These are phyloP conservation scores for Aegilops speltoides DNA, from an alignment of 176 grass and related monocot species.

Conservation along the genomic window DNA sequence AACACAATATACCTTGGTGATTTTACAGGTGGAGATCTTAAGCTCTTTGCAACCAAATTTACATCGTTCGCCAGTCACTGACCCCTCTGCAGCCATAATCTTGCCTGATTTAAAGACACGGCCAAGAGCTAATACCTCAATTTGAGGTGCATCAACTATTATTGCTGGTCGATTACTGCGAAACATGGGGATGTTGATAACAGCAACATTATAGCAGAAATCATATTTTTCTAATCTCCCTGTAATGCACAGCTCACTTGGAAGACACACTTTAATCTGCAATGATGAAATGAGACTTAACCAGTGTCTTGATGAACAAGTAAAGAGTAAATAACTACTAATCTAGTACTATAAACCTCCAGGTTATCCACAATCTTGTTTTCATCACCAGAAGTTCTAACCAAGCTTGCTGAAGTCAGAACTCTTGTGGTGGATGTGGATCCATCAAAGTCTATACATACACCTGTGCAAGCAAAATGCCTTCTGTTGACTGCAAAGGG, in stretches of 20 bases:
- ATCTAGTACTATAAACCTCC: not conserved
- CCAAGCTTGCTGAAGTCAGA: slow-evolving; percentile 21
- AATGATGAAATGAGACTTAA: not conserved
- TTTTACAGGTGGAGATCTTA: not conserved
- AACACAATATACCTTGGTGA: not conserved
- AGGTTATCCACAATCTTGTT: not conserved
- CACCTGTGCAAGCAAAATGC: slow-evolving; percentile 12
- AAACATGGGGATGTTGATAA: not conserved
- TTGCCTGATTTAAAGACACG: not conserved
- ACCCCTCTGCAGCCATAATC: not conserved
- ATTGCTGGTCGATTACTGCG: not conserved
- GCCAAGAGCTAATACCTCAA: not conserved
- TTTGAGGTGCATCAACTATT: not conserved
- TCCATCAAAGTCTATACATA: not conserved
- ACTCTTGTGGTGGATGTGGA: not conserved
- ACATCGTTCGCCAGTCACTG: not conserved
- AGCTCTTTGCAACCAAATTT: not conserved
- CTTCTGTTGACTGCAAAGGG: not conserved
- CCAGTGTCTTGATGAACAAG: not conserved
- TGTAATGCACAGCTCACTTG: not conserved
- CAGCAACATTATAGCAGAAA: not conserved
- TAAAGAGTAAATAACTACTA: not conserved
- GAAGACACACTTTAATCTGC: not conserved
- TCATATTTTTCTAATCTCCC: not conserved
- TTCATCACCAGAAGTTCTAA: slow-evolving; percentile 9